Percentiles rank a stretch among this genome's conserved stretches.
These are phyloP conservation scores for Phaeosphaeria sp. DNA, from an alignment of 2,329 filamentous ascomycete species.

Conservation along the genomic window DNA sequence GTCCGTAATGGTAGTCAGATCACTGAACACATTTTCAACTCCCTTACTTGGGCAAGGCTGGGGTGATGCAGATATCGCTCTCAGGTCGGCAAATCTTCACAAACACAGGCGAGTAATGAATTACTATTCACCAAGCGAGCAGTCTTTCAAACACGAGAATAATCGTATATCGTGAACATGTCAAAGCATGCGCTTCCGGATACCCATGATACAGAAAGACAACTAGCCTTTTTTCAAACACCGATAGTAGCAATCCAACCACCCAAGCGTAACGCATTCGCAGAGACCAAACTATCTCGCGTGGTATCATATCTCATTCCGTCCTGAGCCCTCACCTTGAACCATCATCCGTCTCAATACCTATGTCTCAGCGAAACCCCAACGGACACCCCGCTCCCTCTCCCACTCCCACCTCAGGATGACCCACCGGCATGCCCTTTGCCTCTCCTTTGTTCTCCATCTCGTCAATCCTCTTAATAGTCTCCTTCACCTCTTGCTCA, in stretches of 20 bases:
- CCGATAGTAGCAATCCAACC: background rate
- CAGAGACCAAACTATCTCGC: constrained; percentile 2
- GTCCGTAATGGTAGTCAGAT: too few relatives aligned
- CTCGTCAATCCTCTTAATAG: constrained; percentile 11
- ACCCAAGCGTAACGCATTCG: background rate
- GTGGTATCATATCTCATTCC: background rate
- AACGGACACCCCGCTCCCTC: constrained; percentile 15
- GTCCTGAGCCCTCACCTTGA: background rate
- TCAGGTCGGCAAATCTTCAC: too few relatives aligned
- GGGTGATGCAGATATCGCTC: too few relatives aligned
- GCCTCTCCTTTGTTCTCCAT: constrained; percentile 8
- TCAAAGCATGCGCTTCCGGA: too few relatives aligned
- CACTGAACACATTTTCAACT: too few relatives aligned
- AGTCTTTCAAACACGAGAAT: too few relatives aligned
- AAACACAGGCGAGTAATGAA: too few relatives aligned
- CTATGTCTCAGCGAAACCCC: constrained; percentile 3
- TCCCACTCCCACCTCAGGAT: constrained; percentile 9
- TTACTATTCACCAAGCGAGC: too few relatives aligned
- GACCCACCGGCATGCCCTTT: constrained; percentile 10
- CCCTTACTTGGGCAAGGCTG: too few relatives aligned
- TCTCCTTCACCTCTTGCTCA: constrained; percentile 13
- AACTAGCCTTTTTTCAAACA: background rate
- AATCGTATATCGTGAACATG: too few relatives aligned
- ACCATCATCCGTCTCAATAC: background rate
- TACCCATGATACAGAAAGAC: background rate